Base-by-base conservation (phyloP, 2,329 filamentous ascomycete species). In the Boeremia lycopersici region DNA sequence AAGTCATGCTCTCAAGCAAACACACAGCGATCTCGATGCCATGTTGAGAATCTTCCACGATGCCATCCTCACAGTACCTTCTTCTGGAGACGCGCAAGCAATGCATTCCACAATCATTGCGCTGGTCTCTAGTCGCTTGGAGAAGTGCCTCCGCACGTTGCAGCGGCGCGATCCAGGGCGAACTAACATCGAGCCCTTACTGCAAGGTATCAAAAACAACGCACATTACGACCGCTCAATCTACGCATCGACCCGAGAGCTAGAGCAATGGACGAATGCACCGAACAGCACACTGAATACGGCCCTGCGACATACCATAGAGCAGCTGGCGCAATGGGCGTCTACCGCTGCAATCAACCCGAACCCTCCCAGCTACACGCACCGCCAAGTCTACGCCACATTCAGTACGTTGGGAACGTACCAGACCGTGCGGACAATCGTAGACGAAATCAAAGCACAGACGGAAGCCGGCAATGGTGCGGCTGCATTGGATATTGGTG, bases 51-150 rank as follows among this genome's bases (percentile, higher is more conserved):
- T 93, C 23, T 78, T 95, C 8, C 86, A 90, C 53, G 82, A 91
- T 43, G 83, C 93, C 13, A 78, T 93, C n/a, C 80, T 84, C 13
- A 89, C 88, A 0, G 84, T 83, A 28, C 86, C 88, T 6, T 87
- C 88, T 40, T 89, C 89, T 0, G 84, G 83, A 30, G 90, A 93
- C 67, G 89, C 89, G 10, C 84, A 82, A 48, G 80, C 83, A 3
- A 90, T 91, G 85, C 83, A 92, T 48, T 81, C 83, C 4, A 86
- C 87, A 0, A 87, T 93, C 12, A 80, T 92, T 31, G 88, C 86
- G 31, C 87, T 91, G 34, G 82, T 91, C 1, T 88, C 89, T 1
- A 86, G 85, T 54, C 86, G 86, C 0, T 76, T 93, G 2, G 87
- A 89, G 63, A 83, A 86, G 56, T 84, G 86, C 2, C 80, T 93